Percentiles rank a stretch among this genome's conserved stretches.
Evolutionary conservation across 805 yeast genomes (phyloP).

Genomic region (Candida hungchunana): DNA sequence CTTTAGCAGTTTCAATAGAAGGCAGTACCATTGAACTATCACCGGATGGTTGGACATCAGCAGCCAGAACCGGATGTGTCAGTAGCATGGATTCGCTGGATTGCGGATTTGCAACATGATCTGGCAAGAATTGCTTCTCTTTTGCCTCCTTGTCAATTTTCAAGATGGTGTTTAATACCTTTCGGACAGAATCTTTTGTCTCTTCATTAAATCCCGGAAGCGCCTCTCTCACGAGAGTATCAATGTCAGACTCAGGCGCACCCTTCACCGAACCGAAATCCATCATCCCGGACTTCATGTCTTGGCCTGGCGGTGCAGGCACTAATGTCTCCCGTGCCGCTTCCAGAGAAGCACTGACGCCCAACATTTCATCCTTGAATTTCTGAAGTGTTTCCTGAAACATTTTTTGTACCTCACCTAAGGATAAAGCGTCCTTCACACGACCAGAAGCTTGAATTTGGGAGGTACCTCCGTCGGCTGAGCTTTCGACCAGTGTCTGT

Average conservation of each 20-base stretch:
- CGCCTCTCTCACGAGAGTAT: slow-evolving; percentile 4
- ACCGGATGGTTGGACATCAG: background rate
- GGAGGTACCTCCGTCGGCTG: background rate
- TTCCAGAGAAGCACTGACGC: background rate
- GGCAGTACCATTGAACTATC: too few species aligned
- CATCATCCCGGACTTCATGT: slow-evolving; percentile 1
- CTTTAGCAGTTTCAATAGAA: background rate
- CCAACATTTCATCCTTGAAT: slow-evolving; percentile 6
- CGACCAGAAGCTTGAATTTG: slow-evolving; percentile 1
- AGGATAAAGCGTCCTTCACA: background rate
- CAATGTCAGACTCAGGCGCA: slow-evolving; percentile 5
- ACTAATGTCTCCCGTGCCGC: background rate
- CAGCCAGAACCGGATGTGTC: background rate
- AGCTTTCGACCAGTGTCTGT: too few species aligned
- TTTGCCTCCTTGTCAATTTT: background rate
- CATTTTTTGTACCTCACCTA: slow-evolving; percentile 7
- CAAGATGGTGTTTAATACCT: slow-evolving; percentile 11
- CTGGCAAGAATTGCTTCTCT: background rate
- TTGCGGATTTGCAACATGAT: background rate
- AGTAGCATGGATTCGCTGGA: too few species aligned
- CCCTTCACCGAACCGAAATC: background rate
- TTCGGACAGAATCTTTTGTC: slow-evolving; percentile 2
- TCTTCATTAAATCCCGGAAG: slow-evolving; percentile 5
- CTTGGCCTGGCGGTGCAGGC: background rate
- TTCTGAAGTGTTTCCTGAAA: slow-evolving; percentile 10